phyloP scores from a whole-genome alignment of 2,329 filamentous ascomycete species.

The Neofusicoccum sp. region DNA sequence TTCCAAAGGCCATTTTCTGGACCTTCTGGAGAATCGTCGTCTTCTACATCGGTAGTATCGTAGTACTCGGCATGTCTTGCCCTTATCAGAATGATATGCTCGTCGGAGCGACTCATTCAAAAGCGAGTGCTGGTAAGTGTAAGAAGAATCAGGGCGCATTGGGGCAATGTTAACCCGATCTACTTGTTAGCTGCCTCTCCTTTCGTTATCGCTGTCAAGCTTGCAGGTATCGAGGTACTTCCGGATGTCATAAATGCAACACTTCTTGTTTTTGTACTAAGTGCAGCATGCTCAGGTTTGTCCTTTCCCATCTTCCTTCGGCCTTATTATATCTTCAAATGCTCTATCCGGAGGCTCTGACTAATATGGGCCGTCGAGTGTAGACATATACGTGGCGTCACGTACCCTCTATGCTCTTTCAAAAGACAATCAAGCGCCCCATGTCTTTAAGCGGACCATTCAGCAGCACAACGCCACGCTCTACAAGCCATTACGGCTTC shows the following conservation, averaged over 20 bases:
- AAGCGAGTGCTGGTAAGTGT: conserved; percentile 5
- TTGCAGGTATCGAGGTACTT: conserved; percentile 44
- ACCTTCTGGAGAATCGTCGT: conserved; percentile 73
- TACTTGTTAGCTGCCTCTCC: conserved; percentile 55
- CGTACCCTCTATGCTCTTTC: conserved; percentile 43
- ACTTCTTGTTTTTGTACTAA: conserved; percentile 73
- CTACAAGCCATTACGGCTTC: background rate
- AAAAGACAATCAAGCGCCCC: conserved; percentile 43
- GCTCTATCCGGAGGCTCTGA: background rate
- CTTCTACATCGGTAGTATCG: conserved; percentile 60
- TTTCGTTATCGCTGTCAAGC: conserved; percentile 50
- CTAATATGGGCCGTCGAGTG: no score
- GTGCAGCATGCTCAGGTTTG: conserved; percentile 53
- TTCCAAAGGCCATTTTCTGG: conserved; percentile 70
- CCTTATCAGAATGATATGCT: conserved; percentile 60
- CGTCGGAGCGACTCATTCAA: conserved; percentile 25
- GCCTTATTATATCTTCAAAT: background rate
- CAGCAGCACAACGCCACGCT: conserved; percentile 15
- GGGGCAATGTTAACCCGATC: conserved; percentile 46
- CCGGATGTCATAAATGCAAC: conserved; percentile 71
- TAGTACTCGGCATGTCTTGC: conserved; percentile 70
- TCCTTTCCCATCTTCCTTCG: background rate
- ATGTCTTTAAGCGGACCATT: conserved; percentile 35
- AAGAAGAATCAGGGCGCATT: background rate
- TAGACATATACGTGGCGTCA: conserved; percentile 40